phyloP scores from a whole-genome alignment of 495 filamentous ascomycete genomes.

The Monascus purpureus region DNA sequence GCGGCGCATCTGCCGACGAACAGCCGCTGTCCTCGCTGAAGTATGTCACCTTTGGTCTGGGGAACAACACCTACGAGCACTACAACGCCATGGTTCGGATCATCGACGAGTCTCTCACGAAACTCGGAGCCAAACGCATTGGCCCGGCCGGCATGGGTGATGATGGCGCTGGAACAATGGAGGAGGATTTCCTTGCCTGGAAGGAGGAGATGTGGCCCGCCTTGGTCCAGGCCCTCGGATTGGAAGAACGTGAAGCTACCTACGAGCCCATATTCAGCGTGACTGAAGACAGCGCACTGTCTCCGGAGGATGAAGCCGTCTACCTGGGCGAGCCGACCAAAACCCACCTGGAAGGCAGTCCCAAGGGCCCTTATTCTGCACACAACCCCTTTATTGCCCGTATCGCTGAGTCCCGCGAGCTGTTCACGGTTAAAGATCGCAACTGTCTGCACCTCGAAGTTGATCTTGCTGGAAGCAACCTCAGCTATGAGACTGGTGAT shows the following conservation, averaged over 20 bases:
- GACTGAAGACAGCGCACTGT: conserved; percentile 58
- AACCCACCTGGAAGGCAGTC: conserved; percentile 72
- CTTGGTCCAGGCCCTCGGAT: conserved; percentile 61
- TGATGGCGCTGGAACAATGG: conserved; percentile 97
- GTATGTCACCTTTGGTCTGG: conserved; percentile 90
- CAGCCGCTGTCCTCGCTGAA: conserved; percentile 71
- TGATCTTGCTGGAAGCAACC: conserved; percentile 64
- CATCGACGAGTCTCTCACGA: conserved; percentile 63
- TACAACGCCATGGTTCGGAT: conserved; percentile 98
- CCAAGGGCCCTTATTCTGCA: conserved; percentile 86
- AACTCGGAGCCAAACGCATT: conserved; percentile 70
- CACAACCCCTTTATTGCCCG: conserved; percentile 97
- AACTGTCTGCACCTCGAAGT: conserved; percentile 98
- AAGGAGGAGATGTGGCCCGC: conserved; percentile 98
- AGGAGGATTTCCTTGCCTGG: conserved; percentile 98
- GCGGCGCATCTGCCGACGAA: conserved; percentile 47
- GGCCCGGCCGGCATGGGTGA: conserved; percentile 89
- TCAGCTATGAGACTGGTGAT: conserved; percentile 91
- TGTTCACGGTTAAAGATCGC: conserved; percentile 82
- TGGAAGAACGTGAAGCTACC: conserved; percentile 90
- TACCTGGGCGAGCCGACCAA: conserved; percentile 96
- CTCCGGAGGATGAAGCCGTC: conserved; percentile 67
- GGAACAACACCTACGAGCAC: conserved; percentile 98
- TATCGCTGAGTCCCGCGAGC: conserved; percentile 74
- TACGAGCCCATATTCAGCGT: conserved; percentile 91